Conservation (phyloP, 495 filamentous ascomycete genomes). For the Friedmanniomyces simplex region DNA sequence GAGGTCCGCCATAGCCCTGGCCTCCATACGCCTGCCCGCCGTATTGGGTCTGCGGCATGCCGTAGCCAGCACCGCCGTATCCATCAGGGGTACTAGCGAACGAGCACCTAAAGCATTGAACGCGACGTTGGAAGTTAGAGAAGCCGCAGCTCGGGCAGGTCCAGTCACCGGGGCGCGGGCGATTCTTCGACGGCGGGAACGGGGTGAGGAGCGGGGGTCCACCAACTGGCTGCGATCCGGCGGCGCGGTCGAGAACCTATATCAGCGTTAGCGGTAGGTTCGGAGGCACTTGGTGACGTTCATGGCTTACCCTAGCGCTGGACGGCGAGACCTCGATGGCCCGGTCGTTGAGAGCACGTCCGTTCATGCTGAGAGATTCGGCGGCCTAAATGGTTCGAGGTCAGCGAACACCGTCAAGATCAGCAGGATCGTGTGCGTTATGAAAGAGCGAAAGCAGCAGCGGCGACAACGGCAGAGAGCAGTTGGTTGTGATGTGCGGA, state of each 20-base stretch:
- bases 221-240: conserved; percentile 27
- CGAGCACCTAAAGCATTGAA: conserved; percentile 96
- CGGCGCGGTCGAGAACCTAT: conserved; percentile 77
- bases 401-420: neutral
- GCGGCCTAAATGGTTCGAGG: conserved; percentile 41
- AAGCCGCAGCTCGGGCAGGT: conserved; percentile 92
- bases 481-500: neutral
- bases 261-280: neutral
- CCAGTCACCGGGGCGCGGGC: conserved; percentile 95
- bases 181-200: conserved; percentile 96
- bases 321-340: conserved; percentile 97
- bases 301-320: conserved; percentile 63
- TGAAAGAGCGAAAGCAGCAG: neutral
- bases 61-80: conserved; percentile 63
- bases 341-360: conserved; percentile 93
- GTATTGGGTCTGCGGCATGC: conserved; percentile 51
- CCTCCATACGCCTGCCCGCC: conserved; percentile 63
- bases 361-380: conserved; percentile 98
- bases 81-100: conserved; percentile 70
- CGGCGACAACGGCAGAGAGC: neutral
- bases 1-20: conserved; percentile 47
- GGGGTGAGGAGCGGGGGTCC: conserved; percentile 76
- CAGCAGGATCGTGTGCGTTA: no score
- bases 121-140: conserved; percentile 93
- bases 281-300: neutral